Evolutionary conservation across 2,329 filamentous ascomycete genomes (phyloP), one percentile per base, ranked within the genome.

Genomic region (Aspergillus oerlinghausenensis): DNA sequence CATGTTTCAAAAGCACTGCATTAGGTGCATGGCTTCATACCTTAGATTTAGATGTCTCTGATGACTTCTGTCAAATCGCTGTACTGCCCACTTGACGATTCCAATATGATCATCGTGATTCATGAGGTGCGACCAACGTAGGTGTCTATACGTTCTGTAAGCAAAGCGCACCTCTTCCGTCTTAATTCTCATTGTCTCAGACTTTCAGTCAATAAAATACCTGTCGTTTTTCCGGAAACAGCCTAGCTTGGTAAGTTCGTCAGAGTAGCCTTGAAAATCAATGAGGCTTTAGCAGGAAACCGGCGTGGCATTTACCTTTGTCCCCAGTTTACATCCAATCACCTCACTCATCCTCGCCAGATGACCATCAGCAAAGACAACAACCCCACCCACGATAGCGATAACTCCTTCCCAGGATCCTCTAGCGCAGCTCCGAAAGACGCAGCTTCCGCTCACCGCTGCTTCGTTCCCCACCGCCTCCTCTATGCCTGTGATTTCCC

Each of bases 391-490:
- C 21, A 25, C 42, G 42, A 50, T 60, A 57, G 54, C 60, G 62
- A 68, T 63, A 66, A 68, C 68, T 67, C 59, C 66, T 66, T 63
- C 67, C 67, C 63, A 67, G 65, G 61, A 63, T 65, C 62, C 66
- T 67, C 71, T 73, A 72, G 70, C 73, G 71, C 69, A 70, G 68
- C 70, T 70, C 65, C 56, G 56, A 54, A 55, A 57, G 57, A 65
- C 63, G 54, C 64, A 57, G 55, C 63, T 63, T 50, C 61, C 65
- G 63, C 71, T 75, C 74, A 76, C 74, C 74, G 74, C 74, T 74
- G 71, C 70, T 75, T 75, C 69, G 67, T 67, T 71, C 68, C 70
- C 70, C 76, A 75, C 76, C 75, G 72, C 69, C 67, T 72, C 65
- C 60, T 62, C 59, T 61, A 65, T 66, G 63, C 67, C 69, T 68